Conservation (phyloP, 2,329 filamentous ascomycete species). For the Trichoderma gracile region DNA sequence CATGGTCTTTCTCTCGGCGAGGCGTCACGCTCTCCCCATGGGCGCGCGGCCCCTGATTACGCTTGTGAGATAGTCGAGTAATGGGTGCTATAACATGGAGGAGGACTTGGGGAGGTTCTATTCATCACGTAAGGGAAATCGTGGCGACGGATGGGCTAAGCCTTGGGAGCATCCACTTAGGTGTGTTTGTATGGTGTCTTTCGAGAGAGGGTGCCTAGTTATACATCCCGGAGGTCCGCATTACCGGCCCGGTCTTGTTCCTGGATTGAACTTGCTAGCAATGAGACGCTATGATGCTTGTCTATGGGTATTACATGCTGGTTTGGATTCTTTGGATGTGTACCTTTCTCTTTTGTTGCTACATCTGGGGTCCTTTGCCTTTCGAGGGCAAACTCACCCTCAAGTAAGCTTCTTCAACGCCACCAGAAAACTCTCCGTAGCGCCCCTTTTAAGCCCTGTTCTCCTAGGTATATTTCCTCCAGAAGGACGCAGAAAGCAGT, state of each 20-base stretch:
- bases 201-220: too few relatives aligned
- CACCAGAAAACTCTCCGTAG: conserved; percentile 1
- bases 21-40: conserved; percentile 6
- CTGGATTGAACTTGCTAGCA: background rate
- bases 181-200: background rate
- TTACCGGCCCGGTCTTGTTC: background rate
- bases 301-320: too few relatives aligned
- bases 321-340: background rate
- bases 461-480: too few relatives aligned
- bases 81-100: too few relatives aligned
- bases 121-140: conserved; percentile 23
- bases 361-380: too few relatives aligned
- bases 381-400: too few relatives aligned
- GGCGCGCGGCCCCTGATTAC: conserved; percentile 1
- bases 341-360: too few relatives aligned
- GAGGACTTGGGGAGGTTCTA: background rate
- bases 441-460: background rate
- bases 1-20: background rate
- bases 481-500: too few relatives aligned
- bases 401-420: conserved; percentile 3
- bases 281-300: background rate
- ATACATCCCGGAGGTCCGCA: background rate
- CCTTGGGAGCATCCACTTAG: background rate
- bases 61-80: background rate
- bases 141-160: background rate